phyloP scores from a whole-genome alignment of 139 green algal species.

The Chlamydomonas sphaeroides region DNA sequence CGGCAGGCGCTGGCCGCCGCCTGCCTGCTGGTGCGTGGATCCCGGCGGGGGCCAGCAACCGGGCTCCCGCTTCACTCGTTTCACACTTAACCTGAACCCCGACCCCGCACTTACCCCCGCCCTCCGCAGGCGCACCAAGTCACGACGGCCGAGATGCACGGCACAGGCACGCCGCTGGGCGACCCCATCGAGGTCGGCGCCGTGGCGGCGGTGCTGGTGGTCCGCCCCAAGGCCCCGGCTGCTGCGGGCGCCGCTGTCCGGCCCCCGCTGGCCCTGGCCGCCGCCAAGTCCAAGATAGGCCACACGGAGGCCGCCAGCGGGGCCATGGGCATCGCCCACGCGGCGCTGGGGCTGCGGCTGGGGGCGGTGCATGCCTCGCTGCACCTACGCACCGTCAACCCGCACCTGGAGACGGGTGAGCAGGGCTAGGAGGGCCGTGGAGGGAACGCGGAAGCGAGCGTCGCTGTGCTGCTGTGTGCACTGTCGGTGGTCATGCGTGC shows the following conservation, averaged over 20 bases:
- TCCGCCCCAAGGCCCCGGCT: neutral
- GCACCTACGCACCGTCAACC: conserved; percentile 73
- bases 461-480: no score
- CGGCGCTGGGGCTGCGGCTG: conserved; percentile 17
- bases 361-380: conserved; percentile 44
- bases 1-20: conserved; percentile 54
- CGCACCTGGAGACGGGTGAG: conserved; percentile 65
- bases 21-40: conserved; percentile 21
- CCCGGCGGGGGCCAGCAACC: no score
- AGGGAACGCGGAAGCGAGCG: no score
- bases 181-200: conserved; percentile 81
- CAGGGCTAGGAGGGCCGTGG: neutral
- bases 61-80: no score
- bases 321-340: conserved; percentile 74
- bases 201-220: conserved; percentile 43
- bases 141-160: conserved; percentile 63
- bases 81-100: no score
- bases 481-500: no score
- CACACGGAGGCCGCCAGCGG: conserved; percentile 87
- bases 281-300: conserved; percentile 83
- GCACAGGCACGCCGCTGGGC: conserved; percentile 80
- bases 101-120: no score
- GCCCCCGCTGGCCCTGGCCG: conserved; percentile 57
- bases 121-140: conserved; percentile 29
- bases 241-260: neutral